Evolutionary conservation across 2,329 filamentous ascomycete species (phyloP).

Genomic region (Hypomyces rosellus): DNA sequence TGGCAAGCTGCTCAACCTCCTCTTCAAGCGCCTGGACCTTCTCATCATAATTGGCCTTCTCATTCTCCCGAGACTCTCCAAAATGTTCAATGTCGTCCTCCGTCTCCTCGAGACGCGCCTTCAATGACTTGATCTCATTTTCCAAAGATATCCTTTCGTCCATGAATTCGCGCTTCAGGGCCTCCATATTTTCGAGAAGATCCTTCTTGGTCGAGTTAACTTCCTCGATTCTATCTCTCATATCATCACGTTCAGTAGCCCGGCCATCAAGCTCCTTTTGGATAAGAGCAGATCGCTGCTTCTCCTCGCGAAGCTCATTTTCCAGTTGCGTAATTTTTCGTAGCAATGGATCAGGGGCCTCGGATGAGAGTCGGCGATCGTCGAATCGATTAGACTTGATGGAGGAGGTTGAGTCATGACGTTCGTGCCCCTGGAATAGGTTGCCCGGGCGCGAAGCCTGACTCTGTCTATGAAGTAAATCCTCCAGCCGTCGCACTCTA

Average conservation of each 20-base stretch:
- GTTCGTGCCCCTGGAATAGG: slow-evolving; percentile 49
- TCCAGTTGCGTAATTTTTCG: slow-evolving; percentile 61
- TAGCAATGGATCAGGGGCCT: slow-evolving; percentile 40
- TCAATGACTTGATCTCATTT: slow-evolving; percentile 69
- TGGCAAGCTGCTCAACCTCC: slow-evolving; percentile 60
- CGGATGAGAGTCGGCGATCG: slow-evolving; percentile 40
- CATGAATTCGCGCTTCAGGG: slow-evolving; percentile 80
- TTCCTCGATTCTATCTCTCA: slow-evolving; percentile 69
- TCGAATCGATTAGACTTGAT: slow-evolving; percentile 38
- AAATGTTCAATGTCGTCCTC: slow-evolving; percentile 89
- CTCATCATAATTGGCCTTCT: slow-evolving; percentile 64
- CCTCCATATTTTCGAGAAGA: slow-evolving; percentile 89
- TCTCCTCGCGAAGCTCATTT: slow-evolving; percentile 68
- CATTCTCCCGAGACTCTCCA: slow-evolving; percentile 75
- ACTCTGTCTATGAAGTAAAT: slow-evolving; percentile 79
- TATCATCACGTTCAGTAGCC: slow-evolving; percentile 51
- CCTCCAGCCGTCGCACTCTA: slow-evolving; percentile 83
- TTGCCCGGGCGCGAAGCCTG: slow-evolving; percentile 51
- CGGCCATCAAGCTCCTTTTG: slow-evolving; percentile 63
- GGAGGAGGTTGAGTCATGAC: slow-evolving; percentile 44
- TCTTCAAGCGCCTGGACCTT: slow-evolving; percentile 61
- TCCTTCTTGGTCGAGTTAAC: slow-evolving; percentile 89
- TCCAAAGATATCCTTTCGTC: slow-evolving; percentile 80
- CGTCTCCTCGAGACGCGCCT: slow-evolving; percentile 73
- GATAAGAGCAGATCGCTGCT: slow-evolving; percentile 57